phyloP scores from a whole-genome alignment of 805 yeast species.

The Zygosaccharomyces kombuchaensis region DNA sequence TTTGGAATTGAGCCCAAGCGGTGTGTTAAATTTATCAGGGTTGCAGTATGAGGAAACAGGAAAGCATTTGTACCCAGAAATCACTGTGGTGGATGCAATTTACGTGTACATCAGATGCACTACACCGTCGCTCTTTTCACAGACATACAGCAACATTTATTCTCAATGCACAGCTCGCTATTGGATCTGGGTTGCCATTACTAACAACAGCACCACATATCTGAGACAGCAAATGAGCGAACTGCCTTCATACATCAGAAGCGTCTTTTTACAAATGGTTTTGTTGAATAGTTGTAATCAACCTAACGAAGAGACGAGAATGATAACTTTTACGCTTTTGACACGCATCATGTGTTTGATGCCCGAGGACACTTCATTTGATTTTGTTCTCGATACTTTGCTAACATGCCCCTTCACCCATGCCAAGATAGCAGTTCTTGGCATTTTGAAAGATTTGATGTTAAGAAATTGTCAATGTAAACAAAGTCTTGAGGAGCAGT shows the following conservation, averaged over 20 bases:
- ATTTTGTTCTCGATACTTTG: slow-evolving; percentile 61
- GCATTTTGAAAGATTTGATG: slow-evolving; percentile 65
- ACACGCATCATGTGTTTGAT: slow-evolving; percentile 57
- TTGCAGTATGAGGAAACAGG: slow-evolving; percentile 22
- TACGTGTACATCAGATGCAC: slow-evolving; percentile 40
- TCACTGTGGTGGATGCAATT: slow-evolving; percentile 33
- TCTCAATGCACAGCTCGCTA: slow-evolving; percentile 31
- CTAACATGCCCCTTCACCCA: slow-evolving; percentile 60
- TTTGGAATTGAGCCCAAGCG: slow-evolving; percentile 33
- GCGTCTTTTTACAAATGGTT: slow-evolving; percentile 41
- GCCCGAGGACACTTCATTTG: slow-evolving; percentile 53
- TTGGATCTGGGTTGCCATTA: slow-evolving; percentile 39
- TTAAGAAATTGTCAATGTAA: slow-evolving; percentile 31
- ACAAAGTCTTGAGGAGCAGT: slow-evolving; percentile 6
- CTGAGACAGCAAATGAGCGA: slow-evolving; percentile 14
- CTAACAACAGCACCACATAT: slow-evolving; percentile 19
- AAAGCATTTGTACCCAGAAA: slow-evolving; percentile 17
- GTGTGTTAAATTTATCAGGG: slow-evolving; percentile 33
- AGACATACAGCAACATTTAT: slow-evolving; percentile 21
- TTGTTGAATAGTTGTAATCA: slow-evolving; percentile 37
- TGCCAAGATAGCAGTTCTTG: slow-evolving; percentile 55
- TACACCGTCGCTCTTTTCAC: slow-evolving; percentile 38
- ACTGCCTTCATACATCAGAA: slow-evolving; percentile 35
- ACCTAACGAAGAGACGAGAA: slow-evolving; percentile 37
- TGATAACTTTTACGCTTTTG: slow-evolving; percentile 54